phyloP scores from a whole-genome alignment of 345 rosid genomes.

The Raphanus raphanistrum region DNA sequence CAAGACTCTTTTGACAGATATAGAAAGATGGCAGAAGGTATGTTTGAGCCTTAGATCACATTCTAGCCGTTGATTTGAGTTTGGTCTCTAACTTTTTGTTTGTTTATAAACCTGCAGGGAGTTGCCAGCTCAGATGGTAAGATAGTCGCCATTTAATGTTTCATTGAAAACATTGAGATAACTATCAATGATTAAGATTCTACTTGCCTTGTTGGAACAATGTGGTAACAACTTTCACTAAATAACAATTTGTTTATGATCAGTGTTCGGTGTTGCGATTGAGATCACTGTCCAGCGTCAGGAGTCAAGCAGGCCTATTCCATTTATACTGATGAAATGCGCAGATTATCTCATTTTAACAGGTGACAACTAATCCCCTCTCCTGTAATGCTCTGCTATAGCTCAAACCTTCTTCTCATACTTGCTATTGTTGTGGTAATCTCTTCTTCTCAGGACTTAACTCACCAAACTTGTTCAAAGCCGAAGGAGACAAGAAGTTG shows the following conservation, averaged over 20 bases:
- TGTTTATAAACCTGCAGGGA: conserved; percentile 60
- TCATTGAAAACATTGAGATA: too few relatives aligned
- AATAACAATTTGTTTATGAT: not conserved
- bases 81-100: conserved; percentile 33
- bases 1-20: conserved; percentile 80
- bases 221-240: not conserved
- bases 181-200: too few relatives aligned
- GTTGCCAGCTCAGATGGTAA: conserved; percentile 96
- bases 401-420: not conserved
- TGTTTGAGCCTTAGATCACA: conserved; percentile 5
- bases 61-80: conserved; percentile 12
- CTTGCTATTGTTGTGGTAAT: not conserved
- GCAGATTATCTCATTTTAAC: conserved; percentile 82
- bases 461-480: conserved; percentile 67
- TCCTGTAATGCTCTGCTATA: not conserved
- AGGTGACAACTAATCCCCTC: conserved; percentile 43
- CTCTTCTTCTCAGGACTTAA: conserved; percentile 56
- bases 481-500: conserved; percentile 71
- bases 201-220: too few relatives aligned
- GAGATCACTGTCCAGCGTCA: conserved; percentile 76
- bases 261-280: conserved; percentile 92
- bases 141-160: not conserved
- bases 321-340: conserved; percentile 66
- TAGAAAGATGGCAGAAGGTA: conserved; percentile 99
- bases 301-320: conserved; percentile 64